Evolutionary conservation across 306 rosid species (phyloP).

Genomic region (Cicer judaicum): DNA sequence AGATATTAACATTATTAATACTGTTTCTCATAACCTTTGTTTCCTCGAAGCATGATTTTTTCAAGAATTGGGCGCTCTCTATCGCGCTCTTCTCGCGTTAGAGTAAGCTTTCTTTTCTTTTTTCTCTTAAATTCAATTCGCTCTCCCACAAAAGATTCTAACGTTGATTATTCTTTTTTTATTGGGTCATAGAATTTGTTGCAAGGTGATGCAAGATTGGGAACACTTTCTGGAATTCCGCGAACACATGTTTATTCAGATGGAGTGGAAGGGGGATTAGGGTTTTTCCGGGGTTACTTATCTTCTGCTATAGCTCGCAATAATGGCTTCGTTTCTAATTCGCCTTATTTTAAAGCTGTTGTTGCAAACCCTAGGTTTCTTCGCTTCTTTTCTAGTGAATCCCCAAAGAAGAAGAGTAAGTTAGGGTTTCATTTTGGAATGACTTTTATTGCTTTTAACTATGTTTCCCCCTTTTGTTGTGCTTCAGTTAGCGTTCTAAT

Average conservation of each 20-base stretch:
- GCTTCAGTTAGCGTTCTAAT: slow-evolving; percentile 32
- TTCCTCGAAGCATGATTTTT: slow-evolving; percentile 56
- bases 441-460: slow-evolving; percentile 11
- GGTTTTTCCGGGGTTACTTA: slow-evolving; percentile 63
- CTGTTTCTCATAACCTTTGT: not conserved
- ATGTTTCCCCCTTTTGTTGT: not conserved
- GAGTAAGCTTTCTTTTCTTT: slow-evolving; percentile 45
- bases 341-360: slow-evolving; percentile 55
- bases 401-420: slow-evolving; percentile 94
- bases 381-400: slow-evolving; percentile 76
- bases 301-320: slow-evolving; percentile 53
- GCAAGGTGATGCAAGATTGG: slow-evolving; percentile 58
- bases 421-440: slow-evolving; percentile 37
- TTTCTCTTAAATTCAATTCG: slow-evolving; percentile 14
- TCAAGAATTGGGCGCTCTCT: slow-evolving; percentile 71
- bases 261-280: slow-evolving; percentile 59
- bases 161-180: not conserved
- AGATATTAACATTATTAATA: not conserved
- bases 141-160: not conserved
- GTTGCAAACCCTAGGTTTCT: slow-evolving; percentile 64
- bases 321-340: slow-evolving; percentile 48
- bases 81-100: slow-evolving; percentile 64
- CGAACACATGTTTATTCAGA: slow-evolving; percentile 52
- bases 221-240: slow-evolving; percentile 42
- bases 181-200: slow-evolving; percentile 56